Evolutionary conservation across 2,329 filamentous ascomycete species (phyloP).

Genomic region (Aspergillus aculeatinus): DNA sequence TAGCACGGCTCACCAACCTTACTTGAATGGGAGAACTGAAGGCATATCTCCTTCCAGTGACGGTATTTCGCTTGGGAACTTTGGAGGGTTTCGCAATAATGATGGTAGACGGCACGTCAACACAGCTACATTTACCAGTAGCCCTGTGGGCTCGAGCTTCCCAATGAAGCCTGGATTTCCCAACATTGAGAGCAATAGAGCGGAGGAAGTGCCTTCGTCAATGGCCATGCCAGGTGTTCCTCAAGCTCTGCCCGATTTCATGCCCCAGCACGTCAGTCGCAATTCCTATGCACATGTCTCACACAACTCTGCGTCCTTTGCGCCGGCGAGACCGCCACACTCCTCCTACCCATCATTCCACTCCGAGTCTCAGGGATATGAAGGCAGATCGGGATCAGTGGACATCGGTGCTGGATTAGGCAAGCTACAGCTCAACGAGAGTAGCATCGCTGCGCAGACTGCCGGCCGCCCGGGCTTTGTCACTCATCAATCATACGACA

Average conservation of each 20-base stretch:
- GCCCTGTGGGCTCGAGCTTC: constrained; percentile 32
- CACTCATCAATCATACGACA: constrained; percentile 46
- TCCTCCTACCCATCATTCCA: constrained; percentile 41
- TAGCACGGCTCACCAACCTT: constrained; percentile 30
- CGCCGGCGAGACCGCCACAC: constrained; percentile 35
- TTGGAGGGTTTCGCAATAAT: constrained; percentile 24
- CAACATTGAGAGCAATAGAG: constrained; percentile 29
- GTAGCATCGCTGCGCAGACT: constrained; percentile 34
- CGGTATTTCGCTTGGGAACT: constrained; percentile 30
- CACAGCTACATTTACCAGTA: constrained; percentile 32
- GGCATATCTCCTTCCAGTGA: constrained; percentile 37
- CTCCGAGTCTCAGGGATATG: constrained; percentile 38
- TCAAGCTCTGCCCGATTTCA: constrained; percentile 29
- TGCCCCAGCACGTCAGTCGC: constrained; percentile 26
- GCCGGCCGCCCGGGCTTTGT: constrained; percentile 31
- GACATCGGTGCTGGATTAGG: constrained; percentile 34
- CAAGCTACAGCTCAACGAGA: constrained; percentile 38
- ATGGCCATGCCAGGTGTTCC: constrained; percentile 33
- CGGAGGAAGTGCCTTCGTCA: constrained; percentile 29
- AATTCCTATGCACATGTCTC: constrained; percentile 34
- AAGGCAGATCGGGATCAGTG: constrained; percentile 32
- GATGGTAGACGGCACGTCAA: constrained; percentile 33
- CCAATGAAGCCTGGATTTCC: constrained; percentile 32
- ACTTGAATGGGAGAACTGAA: constrained; percentile 34
- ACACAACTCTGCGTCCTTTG: constrained; percentile 36